A percentile compares a stretch with the other conserved stretches of the same genome.
phyloP scores from a whole-genome alignment of 1,284 basidiomycete species.

The Microbotryum scabiosae region DNA sequence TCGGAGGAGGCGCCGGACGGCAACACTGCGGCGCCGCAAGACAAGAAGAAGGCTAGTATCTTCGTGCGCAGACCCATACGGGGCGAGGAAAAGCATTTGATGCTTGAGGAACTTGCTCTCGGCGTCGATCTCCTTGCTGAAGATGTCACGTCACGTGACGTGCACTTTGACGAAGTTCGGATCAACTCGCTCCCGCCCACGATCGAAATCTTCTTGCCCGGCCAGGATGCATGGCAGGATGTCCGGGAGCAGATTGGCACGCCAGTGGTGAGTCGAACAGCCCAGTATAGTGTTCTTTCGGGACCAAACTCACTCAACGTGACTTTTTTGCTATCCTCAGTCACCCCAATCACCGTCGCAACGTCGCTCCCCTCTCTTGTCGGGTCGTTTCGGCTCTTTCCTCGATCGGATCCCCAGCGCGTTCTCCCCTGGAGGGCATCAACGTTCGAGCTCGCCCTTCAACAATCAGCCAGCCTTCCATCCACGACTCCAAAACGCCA shows the following conservation, averaged over 20 bases:
- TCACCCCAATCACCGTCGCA: not conserved
- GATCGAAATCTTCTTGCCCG: slow-evolving; percentile 22
- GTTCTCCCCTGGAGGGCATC: slow-evolving; percentile 1
- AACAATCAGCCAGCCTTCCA: slow-evolving; percentile 1
- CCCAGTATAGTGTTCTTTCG: no score
- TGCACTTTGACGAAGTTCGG: slow-evolving; percentile 9
- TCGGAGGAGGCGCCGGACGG: no score
- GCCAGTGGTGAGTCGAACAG: no score
- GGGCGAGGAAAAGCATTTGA: no score
- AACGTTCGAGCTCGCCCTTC: slow-evolving; percentile 17
- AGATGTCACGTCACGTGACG: no score
- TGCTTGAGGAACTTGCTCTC: no score
- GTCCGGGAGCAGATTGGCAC: not conserved
- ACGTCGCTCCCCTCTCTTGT: not conserved
- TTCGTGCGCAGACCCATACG: no score
- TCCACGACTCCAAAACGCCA: slow-evolving; percentile 8
- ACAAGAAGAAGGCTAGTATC: no score
- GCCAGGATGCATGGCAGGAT: slow-evolving; percentile 12
- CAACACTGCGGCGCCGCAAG: no score
- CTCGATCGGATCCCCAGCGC: not conserved
- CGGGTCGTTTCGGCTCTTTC: not conserved
- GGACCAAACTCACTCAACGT: no score
- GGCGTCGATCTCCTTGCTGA: no score
- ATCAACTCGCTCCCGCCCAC: slow-evolving; percentile 4
- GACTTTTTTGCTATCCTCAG: no score